Base-by-base conservation (phyloP, 352 stramenopile genomes). In the Phytophthora sp. region DNA sequence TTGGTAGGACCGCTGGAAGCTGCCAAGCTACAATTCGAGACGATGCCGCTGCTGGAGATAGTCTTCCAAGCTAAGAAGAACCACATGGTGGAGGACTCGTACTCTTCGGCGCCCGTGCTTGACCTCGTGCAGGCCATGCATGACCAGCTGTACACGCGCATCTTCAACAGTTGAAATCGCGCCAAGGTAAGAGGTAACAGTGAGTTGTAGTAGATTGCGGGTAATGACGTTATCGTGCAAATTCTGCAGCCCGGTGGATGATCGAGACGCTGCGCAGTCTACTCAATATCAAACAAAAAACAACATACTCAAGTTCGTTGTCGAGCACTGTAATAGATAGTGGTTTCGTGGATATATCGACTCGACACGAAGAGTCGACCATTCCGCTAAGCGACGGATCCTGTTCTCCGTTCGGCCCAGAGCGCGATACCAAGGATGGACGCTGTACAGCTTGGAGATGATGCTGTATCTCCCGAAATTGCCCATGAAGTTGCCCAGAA, bases 121-220 rank as follows among this genome's bases (percentile, higher is more conserved):
- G 87, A 95, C 55, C 73, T 95, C 21, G 78, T 94, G 53, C 87
- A 95, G 45, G 82, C 75, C 54, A 89, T 91, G 76, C 87, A 95
- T 63, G 87, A 95, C 60, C 80, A 91, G 51, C 71, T 95, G n/a
- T 95, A 95, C 71, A 95, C 87, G 61, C 85, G 87, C 27, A 94
- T 95, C 41, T 95, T 95, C 62, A 95, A 93, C 62, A 95, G 87
- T 57, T 77, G n/a, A 36, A 76, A 11, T 24, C 9, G 20, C 9
- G 24, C 12, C 12, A 13, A 20, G 31, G 13, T 44, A 30, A 26
- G 45, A 38, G 29, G 29, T 33, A 9, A 33, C 9, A 33, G 29
- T 26, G 26, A 24, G 2, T 45, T 6, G 7, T 12, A 15, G 35
- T n/a, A 33, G 26, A 31, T 20, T 33, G 23, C 24, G 5, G 54